Evolutionary conservation across 345 rosid species (phyloP), one percentile per base, ranked within the genome.

Genomic region (Aquilaria yunnanensis): DNA sequence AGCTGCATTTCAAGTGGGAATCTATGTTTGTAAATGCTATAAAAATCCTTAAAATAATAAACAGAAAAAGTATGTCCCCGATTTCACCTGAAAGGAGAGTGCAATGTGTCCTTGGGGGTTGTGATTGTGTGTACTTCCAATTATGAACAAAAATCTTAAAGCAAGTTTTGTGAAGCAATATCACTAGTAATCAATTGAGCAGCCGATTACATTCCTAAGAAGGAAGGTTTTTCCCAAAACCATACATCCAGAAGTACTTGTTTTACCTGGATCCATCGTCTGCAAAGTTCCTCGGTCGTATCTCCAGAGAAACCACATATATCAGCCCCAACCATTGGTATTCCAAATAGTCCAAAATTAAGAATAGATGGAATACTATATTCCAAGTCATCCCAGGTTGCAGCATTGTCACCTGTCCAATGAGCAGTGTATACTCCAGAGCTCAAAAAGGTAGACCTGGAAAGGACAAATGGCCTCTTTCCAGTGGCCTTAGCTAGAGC

Each of bases 281-380:
- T 68, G 67, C 93, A 89, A 14, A 89, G 81, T 13, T 86, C 96
- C 67, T 89, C 93, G 0, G 79, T 84, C 14, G 93, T 86, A 70
- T 78, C 33, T 37, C 64, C 9, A 5, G 63, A 11, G 68, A 89
- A 89, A 12, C 96, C 96, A 53, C 96, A 88, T 12, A 88, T 88
- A 62, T 88, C 91, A 54, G 89, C 91, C 57, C 92, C 96, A 31
- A 84, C 90, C 93, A 89, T 89, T 46, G 96, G 96, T 61, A 89
- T 74, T 45, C 90, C 96, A 66, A 86, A 84, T 59, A 89, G 72
- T 12, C 96, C 96, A 23, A 64, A 86, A 68, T 83, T 89, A 61
- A 89, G 62, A 56, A 84, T 78, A 9, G 85, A 75, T 0, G 90
- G 93, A 61, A 89, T 78, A 0, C 85, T 47, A 68, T 83, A 79